Conservation (phyloP, 2,329 filamentous ascomycete genomes). For the Piedraia hortae region DNA sequence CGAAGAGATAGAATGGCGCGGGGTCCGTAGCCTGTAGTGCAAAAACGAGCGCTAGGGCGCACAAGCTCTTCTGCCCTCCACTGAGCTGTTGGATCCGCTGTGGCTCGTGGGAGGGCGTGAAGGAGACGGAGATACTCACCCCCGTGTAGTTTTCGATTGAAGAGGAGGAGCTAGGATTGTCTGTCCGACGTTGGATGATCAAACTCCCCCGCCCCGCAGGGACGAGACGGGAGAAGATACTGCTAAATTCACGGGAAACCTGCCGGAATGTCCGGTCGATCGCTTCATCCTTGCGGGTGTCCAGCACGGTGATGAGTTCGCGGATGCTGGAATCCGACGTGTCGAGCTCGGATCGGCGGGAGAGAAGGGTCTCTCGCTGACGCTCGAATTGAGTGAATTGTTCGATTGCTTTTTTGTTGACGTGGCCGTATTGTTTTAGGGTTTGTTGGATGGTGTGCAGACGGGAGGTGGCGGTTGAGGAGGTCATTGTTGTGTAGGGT, state of each 20-base stretch:
- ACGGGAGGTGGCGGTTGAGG: conserved; percentile 34
- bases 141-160: conserved; percentile 84
- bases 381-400: conserved; percentile 95
- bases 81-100: conserved; percentile 92
- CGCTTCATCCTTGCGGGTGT: conserved; percentile 88
- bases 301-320: conserved; percentile 72
- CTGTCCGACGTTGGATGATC: conserved; percentile 74
- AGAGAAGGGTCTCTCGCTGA: conserved; percentile 64
- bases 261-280: conserved; percentile 98
- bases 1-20: conserved; percentile 95
- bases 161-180: conserved; percentile 25
- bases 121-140: conserved; percentile 88
- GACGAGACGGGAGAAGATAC: conserved; percentile 82
- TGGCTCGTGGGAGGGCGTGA: conserved; percentile 96
- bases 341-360: conserved; percentile 65
- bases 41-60: conserved; percentile 90
- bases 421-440: conserved; percentile 72
- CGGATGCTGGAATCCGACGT: conserved; percentile 67
- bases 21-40: conserved; percentile 96
- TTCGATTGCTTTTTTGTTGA: conserved; percentile 98
- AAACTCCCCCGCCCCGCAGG: conserved; percentile 76
- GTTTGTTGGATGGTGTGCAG: conserved; percentile 80
- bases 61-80: conserved; percentile 85
- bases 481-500: conserved; percentile 50
- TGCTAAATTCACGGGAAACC: conserved; percentile 75